phyloP scores from a whole-genome alignment of 805 yeast genomes.

The Candida peoriensis region DNA sequence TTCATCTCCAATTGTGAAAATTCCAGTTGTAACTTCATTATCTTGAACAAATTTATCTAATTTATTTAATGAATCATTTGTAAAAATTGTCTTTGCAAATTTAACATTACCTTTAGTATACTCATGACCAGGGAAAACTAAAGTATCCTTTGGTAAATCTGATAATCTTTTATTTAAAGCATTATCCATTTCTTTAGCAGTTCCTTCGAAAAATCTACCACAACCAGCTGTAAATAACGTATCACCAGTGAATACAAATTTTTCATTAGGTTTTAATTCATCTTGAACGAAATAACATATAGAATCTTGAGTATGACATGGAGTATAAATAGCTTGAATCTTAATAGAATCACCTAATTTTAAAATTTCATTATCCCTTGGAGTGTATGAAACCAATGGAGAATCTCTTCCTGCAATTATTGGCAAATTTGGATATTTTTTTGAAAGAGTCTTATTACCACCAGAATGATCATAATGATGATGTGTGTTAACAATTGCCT shows the following conservation, averaged over 20 bases:
- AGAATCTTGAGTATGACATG: conserved; percentile 97
- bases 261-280: conserved; percentile 47
- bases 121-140: conserved; percentile 93
- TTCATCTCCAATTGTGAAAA: conserved; percentile 82
- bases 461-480: conserved; percentile 96
- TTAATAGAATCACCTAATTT: conserved; percentile 59
- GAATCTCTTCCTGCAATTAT: conserved; percentile 83
- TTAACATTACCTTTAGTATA: conserved; percentile 79
- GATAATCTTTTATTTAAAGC: conserved; percentile 60
- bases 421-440: conserved; percentile 42
- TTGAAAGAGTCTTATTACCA: conserved; percentile 51
- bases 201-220: conserved; percentile 95
- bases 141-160: conserved; percentile 60
- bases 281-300: conserved; percentile 82
- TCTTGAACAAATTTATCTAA: conserved; percentile 46
- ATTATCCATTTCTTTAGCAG: conserved; percentile 70
- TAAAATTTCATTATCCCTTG: conserved; percentile 56
- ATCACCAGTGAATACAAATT: conserved; percentile 91
- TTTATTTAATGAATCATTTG: conserved; percentile 40
- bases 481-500: conserved; percentile 88
- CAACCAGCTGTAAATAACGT: conserved; percentile 92
- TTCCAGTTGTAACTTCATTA: conserved; percentile 79
- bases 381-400: conserved; percentile 66
- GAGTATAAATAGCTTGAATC: conserved; percentile 85
- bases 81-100: conserved; percentile 60